Evolutionary conservation across 2,329 filamentous ascomycete genomes (phyloP), one percentile per base, ranked within the genome.

Genomic region (Cladosporium halotolerans): DNA sequence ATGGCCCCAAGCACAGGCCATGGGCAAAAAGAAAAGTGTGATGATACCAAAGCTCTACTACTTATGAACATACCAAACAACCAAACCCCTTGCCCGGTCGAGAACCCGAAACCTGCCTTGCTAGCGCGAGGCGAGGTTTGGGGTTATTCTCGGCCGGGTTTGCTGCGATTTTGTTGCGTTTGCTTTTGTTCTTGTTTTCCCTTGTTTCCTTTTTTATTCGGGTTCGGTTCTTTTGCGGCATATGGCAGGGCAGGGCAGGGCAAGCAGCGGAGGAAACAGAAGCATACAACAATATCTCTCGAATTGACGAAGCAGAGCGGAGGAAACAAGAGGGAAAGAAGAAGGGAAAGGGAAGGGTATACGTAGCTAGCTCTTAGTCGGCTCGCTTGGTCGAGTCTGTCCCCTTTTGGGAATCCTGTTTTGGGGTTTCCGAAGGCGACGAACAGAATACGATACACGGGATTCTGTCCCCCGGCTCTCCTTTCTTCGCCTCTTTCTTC

Each of bases 41-140:
- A 51, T 51, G 47, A 51, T 51, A 51, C 47, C 47, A 51, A 51
- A 28, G 23, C 47, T 51, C 47, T 51, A 51, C 47, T 51, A 51
- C 47, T 51, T 51, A 51, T 51, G 47, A 51, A 51, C 47, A 51
- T 51, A 51, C 23, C 47, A 36, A 51, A 44, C 46, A 51, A 43
- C 47, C 14, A 23, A n/a, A 43, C 18, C 7, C 14, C 23, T 14
- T 39, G n/a, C n/a, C n/a, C n/a, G n/a, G n/a, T n/a, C n/a, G n/a
- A n/a, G n/a, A n/a, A n/a, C n/a, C n/a, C n/a, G n/a, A n/a, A n/a
- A n/a, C n/a, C n/a, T n/a, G n/a, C n/a, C n/a, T n/a, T n/a, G n/a
- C n/a, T n/a, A n/a, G n/a, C n/a, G n/a, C n/a, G n/a, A n/a, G n/a
- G n/a, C n/a, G n/a, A n/a, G n/a, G n/a, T n/a, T n/a, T n/a, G n/a